Conservation (phyloP, 768 basidiomycete genomes). For the Russula vinacea region DNA sequence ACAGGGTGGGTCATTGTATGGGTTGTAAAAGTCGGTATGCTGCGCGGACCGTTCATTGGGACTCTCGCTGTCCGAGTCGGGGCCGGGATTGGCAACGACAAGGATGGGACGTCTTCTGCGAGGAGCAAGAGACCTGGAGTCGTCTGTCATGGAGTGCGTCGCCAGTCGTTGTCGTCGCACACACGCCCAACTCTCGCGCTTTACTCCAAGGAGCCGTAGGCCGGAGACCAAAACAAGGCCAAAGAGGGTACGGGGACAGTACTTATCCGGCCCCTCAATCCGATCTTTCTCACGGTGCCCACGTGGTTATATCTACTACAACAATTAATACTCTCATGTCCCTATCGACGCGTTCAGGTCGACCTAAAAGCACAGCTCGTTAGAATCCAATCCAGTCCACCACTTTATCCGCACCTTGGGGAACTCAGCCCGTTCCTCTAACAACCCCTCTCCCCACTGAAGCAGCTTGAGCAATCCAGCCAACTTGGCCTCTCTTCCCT, state of each 20-base stretch:
- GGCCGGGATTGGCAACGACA: constrained; percentile 60
- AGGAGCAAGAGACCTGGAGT: constrained; percentile 42
- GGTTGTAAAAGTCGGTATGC: constrained; percentile 26
- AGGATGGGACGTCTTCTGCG: constrained; percentile 43
- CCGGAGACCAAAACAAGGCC: neutral
- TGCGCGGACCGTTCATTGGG: constrained; percentile 35
- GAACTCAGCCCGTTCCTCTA: constrained; percentile 76
- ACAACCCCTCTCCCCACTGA: constrained; percentile 81
- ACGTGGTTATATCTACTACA: neutral
- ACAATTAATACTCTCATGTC: neutral
- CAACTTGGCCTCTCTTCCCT: constrained; percentile 90
- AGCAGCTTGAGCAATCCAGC: constrained; percentile 77
- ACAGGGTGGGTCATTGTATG: constrained; percentile 34
- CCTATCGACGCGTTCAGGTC: constrained; percentile 18
- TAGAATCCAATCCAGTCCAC: neutral
- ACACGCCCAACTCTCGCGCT: constrained; percentile 7
- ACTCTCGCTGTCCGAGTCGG: constrained; percentile 44
- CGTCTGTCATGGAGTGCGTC: constrained; percentile 54
- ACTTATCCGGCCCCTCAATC: too few relatives aligned
- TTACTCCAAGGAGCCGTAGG: neutral
- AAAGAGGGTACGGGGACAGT: neutral
- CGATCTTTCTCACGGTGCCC: too few relatives aligned
- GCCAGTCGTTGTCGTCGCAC: constrained; percentile 4
- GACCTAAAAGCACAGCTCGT: constrained; percentile 3
- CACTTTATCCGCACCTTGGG: constrained; percentile 53